These are phyloP conservation scores for Oryza nivara DNA, from an alignment of 176 grass and related monocot species.

Conservation along the genomic window DNA sequence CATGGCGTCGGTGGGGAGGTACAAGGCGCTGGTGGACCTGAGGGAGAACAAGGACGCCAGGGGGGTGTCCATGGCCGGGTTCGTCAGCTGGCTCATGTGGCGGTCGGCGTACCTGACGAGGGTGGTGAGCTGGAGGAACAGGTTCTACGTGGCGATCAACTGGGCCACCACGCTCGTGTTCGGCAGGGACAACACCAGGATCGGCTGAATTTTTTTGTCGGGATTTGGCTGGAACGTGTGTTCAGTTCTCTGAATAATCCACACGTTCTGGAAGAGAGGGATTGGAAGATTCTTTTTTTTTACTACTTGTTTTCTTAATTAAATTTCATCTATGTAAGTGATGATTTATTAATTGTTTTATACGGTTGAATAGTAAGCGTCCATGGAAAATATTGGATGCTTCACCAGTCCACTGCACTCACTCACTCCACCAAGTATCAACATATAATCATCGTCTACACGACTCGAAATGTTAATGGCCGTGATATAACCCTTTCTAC, in stretches of 20 bases:
- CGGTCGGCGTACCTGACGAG: constrained; percentile 84
- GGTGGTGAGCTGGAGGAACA: constrained; percentile 87
- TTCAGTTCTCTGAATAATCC: constrained; percentile 3
- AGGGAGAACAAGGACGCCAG: constrained; percentile 82
- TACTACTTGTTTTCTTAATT: background rate
- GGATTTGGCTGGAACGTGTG: background rate
- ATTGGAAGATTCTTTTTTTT: constrained; percentile 7
- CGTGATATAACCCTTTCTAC: no score
- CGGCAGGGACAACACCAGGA: constrained; percentile 82
- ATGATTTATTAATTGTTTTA: background rate
- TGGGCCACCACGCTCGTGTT: constrained; percentile 81
- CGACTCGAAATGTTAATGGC: no score
- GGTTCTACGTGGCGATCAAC: constrained; percentile 84
- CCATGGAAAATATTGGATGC: no score
- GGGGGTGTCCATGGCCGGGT: constrained; percentile 68
- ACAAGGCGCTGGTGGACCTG: constrained; percentile 93
- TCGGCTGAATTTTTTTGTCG: constrained; percentile 46
- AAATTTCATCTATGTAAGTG: background rate
- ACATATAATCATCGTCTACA: no score
- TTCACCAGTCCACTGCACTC: no score
- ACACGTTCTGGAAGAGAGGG: background rate
- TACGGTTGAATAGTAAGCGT: background rate
- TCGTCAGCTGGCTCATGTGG: constrained; percentile 86
- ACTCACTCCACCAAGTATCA: no score
- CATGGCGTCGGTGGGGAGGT: constrained; percentile 91